Percentiles rank a stretch among this genome's conserved stretches.
phyloP scores from a whole-genome alignment of 768 basidiomycete genomes.

The Sutorius australiensis region DNA sequence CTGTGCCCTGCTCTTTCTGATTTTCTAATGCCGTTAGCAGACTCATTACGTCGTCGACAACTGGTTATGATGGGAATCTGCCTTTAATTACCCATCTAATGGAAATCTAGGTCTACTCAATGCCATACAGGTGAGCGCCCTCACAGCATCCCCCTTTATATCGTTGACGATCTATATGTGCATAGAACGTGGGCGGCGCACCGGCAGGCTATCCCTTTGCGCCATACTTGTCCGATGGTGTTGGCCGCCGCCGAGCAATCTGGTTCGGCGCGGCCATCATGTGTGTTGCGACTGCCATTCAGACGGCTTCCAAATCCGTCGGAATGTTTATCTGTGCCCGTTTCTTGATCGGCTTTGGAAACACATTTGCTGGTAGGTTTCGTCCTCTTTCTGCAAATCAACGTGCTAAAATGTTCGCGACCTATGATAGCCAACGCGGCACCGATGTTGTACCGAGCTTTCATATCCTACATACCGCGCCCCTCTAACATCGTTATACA shows the following conservation, averaged over 20 bases:
- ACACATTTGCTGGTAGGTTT: constrained; percentile 58
- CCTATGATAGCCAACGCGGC: constrained; percentile 55
- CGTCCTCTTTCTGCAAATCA: too few species aligned
- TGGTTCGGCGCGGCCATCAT: constrained; percentile 68
- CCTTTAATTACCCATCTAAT: constrained; percentile 55
- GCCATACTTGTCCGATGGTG: constrained; percentile 65
- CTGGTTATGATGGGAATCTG: constrained; percentile 66
- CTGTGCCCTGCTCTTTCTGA: not conserved
- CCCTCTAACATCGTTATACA: constrained; percentile 72
- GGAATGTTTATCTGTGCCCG: constrained; percentile 81
- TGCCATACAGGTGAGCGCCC: constrained; percentile 56
- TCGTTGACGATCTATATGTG: not conserved
- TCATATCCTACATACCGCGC: constrained; percentile 80
- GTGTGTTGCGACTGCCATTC: constrained; percentile 61
- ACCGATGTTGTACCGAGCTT: constrained; percentile 76
- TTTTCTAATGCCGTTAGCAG: constrained; percentile 33
- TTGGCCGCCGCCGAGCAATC: constrained; percentile 64
- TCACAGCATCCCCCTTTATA: not conserved
- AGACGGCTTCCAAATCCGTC: constrained; percentile 66
- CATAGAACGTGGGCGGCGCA: constrained; percentile 67
- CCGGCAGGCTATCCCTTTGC: constrained; percentile 67
- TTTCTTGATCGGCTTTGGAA: constrained; percentile 73
- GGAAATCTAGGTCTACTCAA: constrained; percentile 63
- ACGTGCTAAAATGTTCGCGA: too few species aligned
- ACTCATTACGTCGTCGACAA: constrained; percentile 73